A percentile compares a stretch with the other conserved stretches of the same genome.
Conservation (phyloP, 78 protist species). For the Planoprotostelium fungivorum region DNA sequence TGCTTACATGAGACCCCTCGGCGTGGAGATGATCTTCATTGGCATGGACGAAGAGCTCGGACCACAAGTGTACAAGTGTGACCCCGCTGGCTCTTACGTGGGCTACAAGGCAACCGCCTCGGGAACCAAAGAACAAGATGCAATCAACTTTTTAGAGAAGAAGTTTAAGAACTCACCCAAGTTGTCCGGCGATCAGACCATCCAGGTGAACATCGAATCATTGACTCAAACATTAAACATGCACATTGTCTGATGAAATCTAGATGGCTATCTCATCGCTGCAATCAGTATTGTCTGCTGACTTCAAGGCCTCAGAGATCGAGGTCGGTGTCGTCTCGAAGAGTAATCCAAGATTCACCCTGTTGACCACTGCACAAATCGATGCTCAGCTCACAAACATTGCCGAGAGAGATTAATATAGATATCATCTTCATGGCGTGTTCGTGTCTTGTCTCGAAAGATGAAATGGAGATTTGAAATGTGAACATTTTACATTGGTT, state of each 20-base stretch:
- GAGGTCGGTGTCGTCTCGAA: conserved; percentile 81
- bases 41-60: conserved; percentile 91
- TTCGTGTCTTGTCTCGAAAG: too few relatives aligned
- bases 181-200: conserved; percentile 68
- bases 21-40: conserved; percentile 81
- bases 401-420: conserved; percentile 85
- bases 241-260: too few relatives aligned
- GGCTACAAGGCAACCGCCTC: conserved; percentile 87
- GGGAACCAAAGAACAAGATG: conserved; percentile 94
- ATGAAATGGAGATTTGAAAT: too few relatives aligned
- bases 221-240: neutral
- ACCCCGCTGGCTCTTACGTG: conserved; percentile 90
- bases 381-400: conserved; percentile 82
- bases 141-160: conserved; percentile 93
- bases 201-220: conserved; percentile 15
- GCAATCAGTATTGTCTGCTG: conserved; percentile 79
- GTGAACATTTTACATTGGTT: too few relatives aligned
- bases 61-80: conserved; percentile 88
- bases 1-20: conserved; percentile 89
- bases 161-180: conserved; percentile 76
- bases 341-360: conserved; percentile 45
- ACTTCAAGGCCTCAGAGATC: conserved; percentile 85
- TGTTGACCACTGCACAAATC: conserved; percentile 63
- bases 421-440: too few relatives aligned
- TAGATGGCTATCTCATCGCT: conserved; percentile 87